A percentile compares a stretch with the other conserved stretches of the same genome.
Conservation (phyloP, 2,329 filamentous ascomycete species). For the Orbilia ellipsospora region DNA sequence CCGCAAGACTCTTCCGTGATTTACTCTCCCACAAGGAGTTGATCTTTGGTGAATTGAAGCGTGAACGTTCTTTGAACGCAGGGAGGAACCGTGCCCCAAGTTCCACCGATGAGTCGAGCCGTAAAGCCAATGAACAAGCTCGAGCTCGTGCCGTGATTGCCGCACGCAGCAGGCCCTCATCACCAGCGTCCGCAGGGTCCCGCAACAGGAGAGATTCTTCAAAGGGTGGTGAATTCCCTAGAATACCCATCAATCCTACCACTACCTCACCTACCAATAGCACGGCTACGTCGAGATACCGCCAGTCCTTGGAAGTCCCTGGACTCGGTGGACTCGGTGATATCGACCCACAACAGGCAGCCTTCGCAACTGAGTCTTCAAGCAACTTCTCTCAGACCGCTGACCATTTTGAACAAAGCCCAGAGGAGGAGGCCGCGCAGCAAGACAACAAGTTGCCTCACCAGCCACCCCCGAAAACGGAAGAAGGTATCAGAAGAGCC, state of each 20-base stretch:
- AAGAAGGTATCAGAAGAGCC: conserved; percentile 36
- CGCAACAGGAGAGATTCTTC: conserved; percentile 59
- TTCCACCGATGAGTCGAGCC: conserved; percentile 88
- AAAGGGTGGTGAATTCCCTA: conserved; percentile 61
- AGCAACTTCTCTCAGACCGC: conserved; percentile 59
- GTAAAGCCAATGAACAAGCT: conserved; percentile 93
- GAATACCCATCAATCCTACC: conserved; percentile 59
- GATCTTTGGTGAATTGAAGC: conserved; percentile 96
- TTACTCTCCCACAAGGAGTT: conserved; percentile 92
- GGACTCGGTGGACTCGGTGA: conserved; percentile 36
- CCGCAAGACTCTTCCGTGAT: conserved; percentile 88
- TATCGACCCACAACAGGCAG: conserved; percentile 58
- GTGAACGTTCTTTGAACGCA: conserved; percentile 75
- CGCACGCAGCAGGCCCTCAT: conserved; percentile 77
- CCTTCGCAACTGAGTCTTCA: conserved; percentile 65
- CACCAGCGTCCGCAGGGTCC: conserved; percentile 71
- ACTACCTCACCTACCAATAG: conserved; percentile 39
- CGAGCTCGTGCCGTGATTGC: conserved; percentile 83
- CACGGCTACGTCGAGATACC: conserved; percentile 26
- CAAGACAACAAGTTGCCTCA: conserved; percentile 60
- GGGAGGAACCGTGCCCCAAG: conserved; percentile 85
- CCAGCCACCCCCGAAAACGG: conserved; percentile 58
- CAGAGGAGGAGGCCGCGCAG: conserved; percentile 61
- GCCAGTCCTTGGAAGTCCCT: conserved; percentile 48
- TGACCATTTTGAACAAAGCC: conserved; percentile 58